Evolutionary conservation across 108 stramenopile species (phyloP), one percentile per base, ranked within the genome.

Genomic region (Aurantiochytrium sp.): DNA sequence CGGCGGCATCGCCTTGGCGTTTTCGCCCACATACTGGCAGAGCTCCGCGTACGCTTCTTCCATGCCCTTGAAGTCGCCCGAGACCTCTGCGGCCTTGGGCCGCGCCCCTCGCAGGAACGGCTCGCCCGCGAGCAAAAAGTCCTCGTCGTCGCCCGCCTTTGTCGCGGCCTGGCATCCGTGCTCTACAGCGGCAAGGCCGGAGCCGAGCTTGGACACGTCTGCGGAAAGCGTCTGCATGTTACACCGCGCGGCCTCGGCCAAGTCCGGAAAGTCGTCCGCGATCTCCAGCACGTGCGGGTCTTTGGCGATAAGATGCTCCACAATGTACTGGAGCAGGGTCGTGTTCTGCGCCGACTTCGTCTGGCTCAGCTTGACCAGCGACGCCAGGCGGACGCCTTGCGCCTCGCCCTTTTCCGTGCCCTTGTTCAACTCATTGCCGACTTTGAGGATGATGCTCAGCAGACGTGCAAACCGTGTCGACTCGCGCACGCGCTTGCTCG

Each of bases 361-460:
- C 69, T 89, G 85, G 36, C 68, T 89, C 30, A 89, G 59, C 52
- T 89, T 89, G 37, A 87, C 50, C 21, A 89, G 69, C 27, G 85
- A 86, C 15, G 39, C 42, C n/a, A 89, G 53, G 24, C 55, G 53
- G 31, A 89, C 53, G 6, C 89, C 89, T n/a, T 55, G n/a, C 21
- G 89, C 89, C 68, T 45, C 86, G 36, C 81, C 88, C 81, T 88
- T 88, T 19, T 73, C 81, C 19, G 73, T 88, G 4, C 88, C 88
- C 81, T 88, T 87, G 39, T 89, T 89, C 21, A 89, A 86, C 54
- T 87, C 89, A 39, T 89, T 89, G 5, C 89, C 89, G 5, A 89
- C 55, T 68, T 68, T 89, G 37, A 89, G 68, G 37, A 89, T 87
- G 21, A 87, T 87, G 12, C 34, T 48, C 50, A 89, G 54, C 0